Conservation (phyloP, 441 rosid genomes). For the Jatropha podagrica region DNA sequence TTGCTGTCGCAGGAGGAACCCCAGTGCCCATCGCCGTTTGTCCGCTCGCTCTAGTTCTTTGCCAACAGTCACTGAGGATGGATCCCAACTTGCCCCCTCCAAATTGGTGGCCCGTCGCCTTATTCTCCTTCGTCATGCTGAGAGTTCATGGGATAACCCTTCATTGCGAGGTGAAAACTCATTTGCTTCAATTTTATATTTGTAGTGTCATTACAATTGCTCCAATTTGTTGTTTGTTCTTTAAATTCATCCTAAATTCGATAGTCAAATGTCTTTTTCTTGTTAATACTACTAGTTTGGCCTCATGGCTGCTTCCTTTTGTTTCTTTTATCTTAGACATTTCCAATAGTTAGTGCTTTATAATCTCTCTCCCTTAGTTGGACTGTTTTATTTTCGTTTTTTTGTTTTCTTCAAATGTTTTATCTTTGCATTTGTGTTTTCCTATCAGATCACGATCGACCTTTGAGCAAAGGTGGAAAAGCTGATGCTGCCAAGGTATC, state of each 20-base stretch:
- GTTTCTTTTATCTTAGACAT: not conserved
- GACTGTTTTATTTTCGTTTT: not conserved
- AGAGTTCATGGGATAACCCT: constrained; percentile 77
- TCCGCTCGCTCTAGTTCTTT: not conserved
- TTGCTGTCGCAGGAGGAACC: constrained; percentile 4
- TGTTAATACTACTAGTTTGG: not conserved
- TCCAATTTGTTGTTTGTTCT: not conserved
- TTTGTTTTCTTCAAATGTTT: not conserved
- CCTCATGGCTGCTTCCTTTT: not conserved
- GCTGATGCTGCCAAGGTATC: constrained; percentile 68
- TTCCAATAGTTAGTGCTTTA: constrained; percentile 22
- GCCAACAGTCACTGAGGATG: not conserved
- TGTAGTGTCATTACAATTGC: not conserved
- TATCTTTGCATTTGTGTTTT: not conserved
- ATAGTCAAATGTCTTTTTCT: not conserved
- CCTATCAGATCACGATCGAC: constrained; percentile 84
- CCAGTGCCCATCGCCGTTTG: not conserved
- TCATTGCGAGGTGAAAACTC: constrained; percentile 55
- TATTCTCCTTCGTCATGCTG: constrained; percentile 89
- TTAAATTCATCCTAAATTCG: not conserved
- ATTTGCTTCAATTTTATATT: not conserved
- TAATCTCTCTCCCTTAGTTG: not conserved
- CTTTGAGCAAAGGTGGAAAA: constrained; percentile 63
- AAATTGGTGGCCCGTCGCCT: constrained; percentile 66
- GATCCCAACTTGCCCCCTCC: constrained; percentile 10